Evolutionary conservation across 805 yeast species (phyloP), one percentile per base, ranked within the genome.

Genomic region (Wickerhamomyces alni): DNA sequence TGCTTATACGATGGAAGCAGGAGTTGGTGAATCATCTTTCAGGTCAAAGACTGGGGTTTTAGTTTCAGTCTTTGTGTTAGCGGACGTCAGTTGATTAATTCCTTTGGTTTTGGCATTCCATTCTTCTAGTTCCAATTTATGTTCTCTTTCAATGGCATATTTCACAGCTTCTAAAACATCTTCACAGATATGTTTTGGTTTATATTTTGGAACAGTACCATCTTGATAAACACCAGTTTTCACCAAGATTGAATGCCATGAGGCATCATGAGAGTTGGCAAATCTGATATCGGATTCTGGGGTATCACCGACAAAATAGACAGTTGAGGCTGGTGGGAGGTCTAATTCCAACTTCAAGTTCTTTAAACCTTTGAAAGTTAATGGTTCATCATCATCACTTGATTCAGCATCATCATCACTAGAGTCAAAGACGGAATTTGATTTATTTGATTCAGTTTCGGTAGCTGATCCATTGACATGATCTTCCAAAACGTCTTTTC

Each of bases 251-350:
- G 94, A 84, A 62, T 73, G 79, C 95, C 95, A 85, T 24, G 87
- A 77, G 44, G 76, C 76, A 57, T 85, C 93, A 62, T 84, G 91
- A 16, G 88, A 80, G 65, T 85, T 85, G 39, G 94, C 94, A 65
- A 86, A 86, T 60, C 93, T 70, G 47, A 85, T 85, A 60, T 85
- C 95, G 7, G 89, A 81, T 63, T 85, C 94, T 16, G 95, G 95
- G 12, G 94, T 85, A 57, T 85, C 95, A 52, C 95, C 95, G 37
- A 85, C 93, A 63, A 85, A 86, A 60, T 85, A 85, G 13, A 86
- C 94, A 0, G 93, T 84, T 5, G 87, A 80, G 3, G 93, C 87
- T 4, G 89, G 89, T 6, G 93, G 93, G 47, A 85, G 64, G 40
- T 80, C 80, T 50, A 77, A 50, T 2, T 66, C 63, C 44, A 66